Evolutionary conservation across 495 filamentous ascomycete species (phyloP), one percentile per base, ranked within the genome.

Genomic region (Annulohypoxylon maeteangense): DNA sequence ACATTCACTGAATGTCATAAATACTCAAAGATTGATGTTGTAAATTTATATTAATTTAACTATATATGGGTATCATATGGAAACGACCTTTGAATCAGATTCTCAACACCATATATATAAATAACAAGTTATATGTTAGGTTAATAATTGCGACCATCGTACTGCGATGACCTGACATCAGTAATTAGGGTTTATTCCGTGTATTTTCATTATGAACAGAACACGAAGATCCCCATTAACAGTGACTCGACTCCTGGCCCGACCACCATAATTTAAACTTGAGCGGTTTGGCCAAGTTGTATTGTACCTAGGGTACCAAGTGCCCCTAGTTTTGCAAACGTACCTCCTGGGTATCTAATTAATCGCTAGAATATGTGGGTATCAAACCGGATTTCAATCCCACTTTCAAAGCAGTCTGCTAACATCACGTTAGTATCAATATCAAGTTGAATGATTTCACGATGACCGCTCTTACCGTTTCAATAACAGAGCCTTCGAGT

Each of bases 51-150:
- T 38, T 32, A 31, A 12, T 56, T 56, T 18, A 38, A 38, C 31
- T 3, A 55, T 56, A 29, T 36, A 38, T 36, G 53, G 53, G 53
- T 38, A 56, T 56, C 53, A 56, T 32, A 7, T 14, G 31, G 10
- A 38, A 56, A 20, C n/a, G 29, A 56, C 25, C 2, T 31, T 10
- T 3, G 14, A 16, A 44, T 44, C 14, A 36, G 10, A 56, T 12
- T 12, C 29, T 27, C 29, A 38, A 27, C 31, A 36, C 18, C 53
- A 36, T 54, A 54, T 22, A 31, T 38, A 32, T 7, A n/a, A n/a
- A n/a, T 14, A 20, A n/a, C 29, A 4, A 11, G 47, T 16, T n/a
- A 54, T 20, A 16, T 20, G 12, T 16, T 2, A n/a, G n/a, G n/a
- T n/a, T 53, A 5, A 53, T 27, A 51, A 22, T 27, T 27, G 27